Percentiles rank a stretch among this genome's conserved stretches.
These are phyloP conservation scores for Otatea glauca DNA, from an alignment of 176 grass and related monocot species.

Conservation along the genomic window DNA sequence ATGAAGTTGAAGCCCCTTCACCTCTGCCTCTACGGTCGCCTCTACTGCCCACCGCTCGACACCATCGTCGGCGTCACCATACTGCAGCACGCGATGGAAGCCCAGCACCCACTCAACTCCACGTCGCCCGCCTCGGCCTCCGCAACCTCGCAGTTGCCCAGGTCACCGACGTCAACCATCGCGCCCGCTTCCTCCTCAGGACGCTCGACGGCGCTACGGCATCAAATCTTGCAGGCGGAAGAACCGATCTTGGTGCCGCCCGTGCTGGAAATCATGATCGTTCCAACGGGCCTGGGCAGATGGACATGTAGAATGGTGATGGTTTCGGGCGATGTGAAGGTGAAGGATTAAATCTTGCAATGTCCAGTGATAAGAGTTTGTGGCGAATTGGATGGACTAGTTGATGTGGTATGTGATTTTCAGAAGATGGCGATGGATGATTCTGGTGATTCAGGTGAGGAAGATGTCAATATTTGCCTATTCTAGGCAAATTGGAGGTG, in stretches of 20 bases:
- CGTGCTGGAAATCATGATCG: not conserved
- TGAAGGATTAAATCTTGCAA: not conserved
- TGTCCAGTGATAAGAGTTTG: not conserved
- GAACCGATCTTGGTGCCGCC: not conserved
- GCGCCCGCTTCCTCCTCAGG: constrained; percentile 62
- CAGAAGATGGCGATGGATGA: not conserved
- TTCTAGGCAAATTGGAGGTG: not conserved
- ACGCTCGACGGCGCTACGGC: constrained; percentile 40
- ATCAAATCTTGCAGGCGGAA: constrained; percentile 30
- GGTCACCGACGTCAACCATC: constrained; percentile 75
- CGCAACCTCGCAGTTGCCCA: constrained; percentile 63
- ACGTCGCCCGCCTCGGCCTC: constrained; percentile 78
- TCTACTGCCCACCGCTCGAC: constrained; percentile 74
- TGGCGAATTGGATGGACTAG: too few species aligned
- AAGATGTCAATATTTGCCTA: not conserved
- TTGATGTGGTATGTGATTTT: not conserved
- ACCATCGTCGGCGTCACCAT: constrained; percentile 74
- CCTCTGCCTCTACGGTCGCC: constrained; percentile 80
- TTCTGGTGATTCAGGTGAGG: not conserved
- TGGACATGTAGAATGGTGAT: not conserved
- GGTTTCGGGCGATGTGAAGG: not conserved
- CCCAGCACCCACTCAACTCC: constrained; percentile 83
- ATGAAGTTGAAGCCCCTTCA: constrained; percentile 71
- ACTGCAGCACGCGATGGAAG: constrained; percentile 82
- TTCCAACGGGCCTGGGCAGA: not conserved